A percentile compares a stretch with the other conserved stretches of the same genome.
phyloP scores from a whole-genome alignment of 345 rosid genomes.

The Populus nigra region DNA sequence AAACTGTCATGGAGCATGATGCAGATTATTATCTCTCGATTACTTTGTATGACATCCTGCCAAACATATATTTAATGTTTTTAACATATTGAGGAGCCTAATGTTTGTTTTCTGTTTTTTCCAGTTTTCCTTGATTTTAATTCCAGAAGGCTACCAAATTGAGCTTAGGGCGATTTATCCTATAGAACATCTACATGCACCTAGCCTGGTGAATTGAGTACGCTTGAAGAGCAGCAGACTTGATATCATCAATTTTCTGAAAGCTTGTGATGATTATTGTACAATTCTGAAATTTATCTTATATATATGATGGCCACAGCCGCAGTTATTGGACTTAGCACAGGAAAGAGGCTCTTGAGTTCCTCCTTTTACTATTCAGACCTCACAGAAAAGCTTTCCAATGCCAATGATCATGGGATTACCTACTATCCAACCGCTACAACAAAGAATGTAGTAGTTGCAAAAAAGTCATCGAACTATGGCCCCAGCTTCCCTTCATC shows the following conservation, averaged over 20 bases:
- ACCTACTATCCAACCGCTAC: conserved; percentile 42
- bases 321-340: conserved; percentile 73
- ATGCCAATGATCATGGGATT: conserved; percentile 43
- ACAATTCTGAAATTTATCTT: conserved; percentile 21
- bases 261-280: conserved; percentile 32
- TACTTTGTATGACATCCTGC: background rate
- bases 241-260: conserved; percentile 20
- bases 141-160: conserved; percentile 16
- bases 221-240: conserved; percentile 17
- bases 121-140: background rate
- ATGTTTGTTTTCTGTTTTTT: background rate
- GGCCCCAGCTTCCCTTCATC: conserved; percentile 51
- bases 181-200: background rate
- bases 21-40: background rate
- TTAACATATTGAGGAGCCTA: background rate
- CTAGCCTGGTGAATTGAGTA: conserved; percentile 3
- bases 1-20: background rate
- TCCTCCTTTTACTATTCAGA: conserved; percentile 64
- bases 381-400: conserved; percentile 46
- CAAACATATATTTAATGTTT: background rate
- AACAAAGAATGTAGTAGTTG: conserved; percentile 38
- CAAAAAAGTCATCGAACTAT: conserved; percentile 53
- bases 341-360: conserved; percentile 74
- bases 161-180: conserved; percentile 7
- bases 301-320: conserved; percentile 68